These are phyloP conservation scores for Kodamaea fungicola DNA, from an alignment of 1,139 yeast species.

Conservation along the genomic window DNA sequence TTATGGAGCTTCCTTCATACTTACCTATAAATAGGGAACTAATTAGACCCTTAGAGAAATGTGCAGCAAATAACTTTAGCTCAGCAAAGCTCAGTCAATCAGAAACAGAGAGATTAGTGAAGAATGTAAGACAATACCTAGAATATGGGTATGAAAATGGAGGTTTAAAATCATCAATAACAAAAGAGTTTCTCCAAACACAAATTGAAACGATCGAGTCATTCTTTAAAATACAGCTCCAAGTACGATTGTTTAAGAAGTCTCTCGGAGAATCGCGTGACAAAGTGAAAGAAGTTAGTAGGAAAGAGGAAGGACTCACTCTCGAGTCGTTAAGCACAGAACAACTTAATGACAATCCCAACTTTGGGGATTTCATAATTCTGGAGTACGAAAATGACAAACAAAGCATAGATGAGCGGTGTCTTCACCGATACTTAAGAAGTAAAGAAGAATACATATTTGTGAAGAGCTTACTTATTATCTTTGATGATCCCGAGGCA, in stretches of 20 bases:
- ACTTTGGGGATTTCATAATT: conserved; percentile 12
- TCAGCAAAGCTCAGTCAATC: conserved; percentile 8
- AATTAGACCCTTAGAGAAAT: conserved; percentile 10
- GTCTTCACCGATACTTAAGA: conserved; percentile 3
- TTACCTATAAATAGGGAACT: conserved; percentile 12
- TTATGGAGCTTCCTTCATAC: conserved; percentile 12
- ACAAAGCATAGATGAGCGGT: conserved; percentile 4
- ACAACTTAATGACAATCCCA: conserved; percentile 6
- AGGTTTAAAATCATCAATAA: not conserved
- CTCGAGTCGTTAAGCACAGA: conserved; percentile 9
- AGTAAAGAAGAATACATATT: conserved; percentile 17
- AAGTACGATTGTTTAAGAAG: conserved; percentile 4
- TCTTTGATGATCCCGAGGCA: conserved; percentile 37
- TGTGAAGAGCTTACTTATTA: conserved; percentile 25
- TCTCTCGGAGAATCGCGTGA: conserved; percentile 9
- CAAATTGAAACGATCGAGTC: conserved; percentile 4
- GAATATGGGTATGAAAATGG: conserved; percentile 9
- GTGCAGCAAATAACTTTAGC: conserved; percentile 7
- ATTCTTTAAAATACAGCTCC: conserved; percentile 5
- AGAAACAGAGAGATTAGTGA: conserved; percentile 7
- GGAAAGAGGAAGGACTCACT: conserved; percentile 9
- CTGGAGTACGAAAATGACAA: conserved; percentile 6
- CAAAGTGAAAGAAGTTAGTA: conserved; percentile 8
- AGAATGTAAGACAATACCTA: conserved; percentile 8
- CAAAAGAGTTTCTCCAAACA: conserved; percentile 2